Base-by-base conservation (phyloP, 2,329 filamentous ascomycete genomes). In the Hirsutella minnesotensis region DNA sequence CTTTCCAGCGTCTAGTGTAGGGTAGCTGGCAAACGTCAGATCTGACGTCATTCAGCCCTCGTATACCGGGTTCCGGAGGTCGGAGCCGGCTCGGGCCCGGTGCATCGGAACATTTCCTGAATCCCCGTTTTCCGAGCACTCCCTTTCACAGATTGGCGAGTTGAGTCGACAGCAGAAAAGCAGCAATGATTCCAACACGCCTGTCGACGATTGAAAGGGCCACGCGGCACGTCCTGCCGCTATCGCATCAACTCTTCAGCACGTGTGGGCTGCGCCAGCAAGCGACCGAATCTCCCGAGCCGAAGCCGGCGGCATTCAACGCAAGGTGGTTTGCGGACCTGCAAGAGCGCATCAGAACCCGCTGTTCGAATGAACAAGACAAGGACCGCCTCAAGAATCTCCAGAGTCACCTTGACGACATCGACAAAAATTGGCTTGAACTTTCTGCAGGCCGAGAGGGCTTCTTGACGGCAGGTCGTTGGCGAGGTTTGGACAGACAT, bases 401-500 rank as follows among this genome's bases (percentile, higher is more conserved):
- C n/a, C 41, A 33, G 33, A 45, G 49, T 9, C 38, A 48, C 7
- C 46, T 48, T 10, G 42, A 47, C 8, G 47, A 51, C 21, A 36
- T 61, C n/a, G 50, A 59, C 18, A 44, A 45, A 3, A 49, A 86
- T 49, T 92, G 86, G 86, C 68, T 83, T 36, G 75, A 77, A 50
- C 63, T 92, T 44, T 63, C 84, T 24, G 83, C 81, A 0, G 85
- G 84, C 1, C 79, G 78, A 44, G 83, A 90, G 54, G 86, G 86
- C 0, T 94, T 79, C 58, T 60, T 92, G 48, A 84, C 80, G 0
- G 73, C 69, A 10, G 44, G 46, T 35, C 67, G 71, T 46, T 70
- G 74, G 50, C 69, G 77, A 40, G 75, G 84, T 0, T 56, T 90
- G 29, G 75, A 77, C 48, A 67, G 72, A 42, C 79, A 86, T 46